These are phyloP conservation scores for Candida insectorum DNA, from an alignment of 805 yeast genomes.

Conservation along the genomic window DNA sequence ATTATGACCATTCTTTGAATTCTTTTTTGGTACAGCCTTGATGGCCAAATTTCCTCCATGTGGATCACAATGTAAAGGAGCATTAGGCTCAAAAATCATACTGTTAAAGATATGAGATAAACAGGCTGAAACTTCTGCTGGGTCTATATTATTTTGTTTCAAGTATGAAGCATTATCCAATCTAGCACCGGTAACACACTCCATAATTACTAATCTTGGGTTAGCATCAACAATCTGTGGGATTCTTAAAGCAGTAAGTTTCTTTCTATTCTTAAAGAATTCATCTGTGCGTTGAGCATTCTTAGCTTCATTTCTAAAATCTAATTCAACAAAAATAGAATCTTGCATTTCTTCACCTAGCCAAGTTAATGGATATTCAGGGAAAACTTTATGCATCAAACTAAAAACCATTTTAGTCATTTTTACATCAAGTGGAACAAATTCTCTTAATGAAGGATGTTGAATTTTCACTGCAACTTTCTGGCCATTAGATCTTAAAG, in stretches of 20 bases:
- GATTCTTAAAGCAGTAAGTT: conserved; percentile 70
- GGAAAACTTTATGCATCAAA: conserved; percentile 74
- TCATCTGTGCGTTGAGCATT: conserved; percentile 71
- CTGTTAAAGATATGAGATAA: conserved; percentile 86
- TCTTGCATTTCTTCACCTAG: conserved; percentile 87
- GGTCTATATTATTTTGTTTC: conserved; percentile 58
- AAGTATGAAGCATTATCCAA: conserved; percentile 72
- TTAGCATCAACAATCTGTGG: conserved; percentile 70
- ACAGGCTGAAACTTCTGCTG: conserved; percentile 79
- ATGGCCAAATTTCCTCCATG: conserved; percentile 97
- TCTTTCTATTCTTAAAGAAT: conserved; percentile 56
- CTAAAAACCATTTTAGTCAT: conserved; percentile 74
- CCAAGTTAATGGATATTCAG: conserved; percentile 93
- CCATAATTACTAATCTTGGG: conserved; percentile 80
- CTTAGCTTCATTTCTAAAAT: conserved; percentile 81
- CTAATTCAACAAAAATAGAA: conserved; percentile 87
- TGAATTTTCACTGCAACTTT: conserved; percentile 93
- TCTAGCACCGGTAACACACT: conserved; percentile 76
- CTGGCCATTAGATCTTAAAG: conserved; percentile 52
- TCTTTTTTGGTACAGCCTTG: conserved; percentile 28
- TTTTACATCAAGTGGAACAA: conserved; percentile 85
- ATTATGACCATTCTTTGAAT: conserved; percentile 49
- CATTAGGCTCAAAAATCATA: conserved; percentile 93
- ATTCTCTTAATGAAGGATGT: conserved; percentile 82
- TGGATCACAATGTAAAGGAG: conserved; percentile 95